A percentile compares a stretch with the other conserved stretches of the same genome.
These are phyloP conservation scores for Paraconiothyrium brasiliense DNA, from an alignment of 2,329 filamentous ascomycete species.

Conservation along the genomic window DNA sequence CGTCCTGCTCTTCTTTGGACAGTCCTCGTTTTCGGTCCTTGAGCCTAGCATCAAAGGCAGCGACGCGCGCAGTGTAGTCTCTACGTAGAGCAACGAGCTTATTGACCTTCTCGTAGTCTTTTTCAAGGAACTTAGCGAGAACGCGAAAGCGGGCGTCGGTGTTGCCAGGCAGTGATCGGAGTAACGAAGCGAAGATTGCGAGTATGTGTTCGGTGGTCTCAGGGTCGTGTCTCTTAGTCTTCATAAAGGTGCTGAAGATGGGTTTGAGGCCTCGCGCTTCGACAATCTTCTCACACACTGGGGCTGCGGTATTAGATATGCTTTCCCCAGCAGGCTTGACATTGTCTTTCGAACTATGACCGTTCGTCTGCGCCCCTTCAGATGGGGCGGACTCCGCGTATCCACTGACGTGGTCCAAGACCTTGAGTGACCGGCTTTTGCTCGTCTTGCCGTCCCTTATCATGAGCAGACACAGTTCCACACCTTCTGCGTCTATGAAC, in stretches of 20 bases:
- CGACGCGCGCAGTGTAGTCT: conserved; percentile 73
- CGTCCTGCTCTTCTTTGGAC: conserved; percentile 67
- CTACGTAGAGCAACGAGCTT: conserved; percentile 76
- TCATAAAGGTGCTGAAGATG: conserved; percentile 88
- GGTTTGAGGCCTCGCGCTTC: conserved; percentile 86
- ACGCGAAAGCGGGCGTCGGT: conserved; percentile 82
- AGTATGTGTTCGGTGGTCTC: conserved; percentile 80
- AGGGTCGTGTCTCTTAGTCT: conserved; percentile 77
- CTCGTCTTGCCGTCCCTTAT: conserved; percentile 86
- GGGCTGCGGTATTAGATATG: conserved; percentile 52
- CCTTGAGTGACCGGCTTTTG: conserved; percentile 77
- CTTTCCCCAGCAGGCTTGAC: conserved; percentile 16
- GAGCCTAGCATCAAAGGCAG: conserved; percentile 70
- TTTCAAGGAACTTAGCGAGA: conserved; percentile 95
- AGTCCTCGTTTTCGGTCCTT: conserved; percentile 64
- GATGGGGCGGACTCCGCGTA: conserved; percentile 52
- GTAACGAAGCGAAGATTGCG: conserved; percentile 82
- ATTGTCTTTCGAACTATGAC: conserved; percentile 29
- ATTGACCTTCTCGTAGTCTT: conserved; percentile 84
- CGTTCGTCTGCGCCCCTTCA: conserved; percentile 29
- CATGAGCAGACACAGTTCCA: conserved; percentile 93
- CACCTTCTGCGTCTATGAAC: conserved; percentile 88
- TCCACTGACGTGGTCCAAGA: conserved; percentile 83
- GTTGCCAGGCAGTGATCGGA: conserved; percentile 80
- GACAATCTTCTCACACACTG: conserved; percentile 79